Conservation (phyloP, 768 basidiomycete species). For the Suillus spraguei region DNA sequence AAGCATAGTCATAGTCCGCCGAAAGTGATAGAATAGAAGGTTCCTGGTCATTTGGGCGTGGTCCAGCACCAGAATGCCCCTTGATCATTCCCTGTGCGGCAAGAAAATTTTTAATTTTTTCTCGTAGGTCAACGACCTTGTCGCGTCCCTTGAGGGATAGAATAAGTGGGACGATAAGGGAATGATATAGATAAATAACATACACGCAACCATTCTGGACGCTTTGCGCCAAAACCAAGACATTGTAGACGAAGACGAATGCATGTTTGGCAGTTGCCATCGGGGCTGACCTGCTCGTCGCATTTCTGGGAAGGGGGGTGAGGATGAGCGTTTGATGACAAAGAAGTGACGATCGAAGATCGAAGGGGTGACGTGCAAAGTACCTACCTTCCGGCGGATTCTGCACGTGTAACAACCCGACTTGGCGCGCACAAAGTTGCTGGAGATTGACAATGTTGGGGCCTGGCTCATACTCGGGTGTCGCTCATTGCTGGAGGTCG, state of each 20-base stretch:
- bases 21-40: constrained; percentile 54
- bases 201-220: constrained; percentile 85
- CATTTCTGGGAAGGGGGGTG: constrained; percentile 69
- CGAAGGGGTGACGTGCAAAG: constrained; percentile 11
- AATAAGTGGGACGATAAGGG: neutral
- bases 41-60: constrained; percentile 58
- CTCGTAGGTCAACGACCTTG: constrained; percentile 71
- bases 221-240: constrained; percentile 82
- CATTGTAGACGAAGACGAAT: constrained; percentile 78
- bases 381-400: constrained; percentile 76
- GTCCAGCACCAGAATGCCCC: constrained; percentile 74
- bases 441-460: constrained; percentile 46
- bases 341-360: constrained; percentile 14
- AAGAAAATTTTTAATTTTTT: constrained; percentile 78
- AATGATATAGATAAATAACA: neutral
- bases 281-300: constrained; percentile 67
- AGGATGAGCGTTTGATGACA: constrained; percentile 18
- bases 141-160: constrained; percentile 55
- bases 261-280: constrained; percentile 74
- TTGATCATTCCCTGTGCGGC: constrained; percentile 89
- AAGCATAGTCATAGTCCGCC: constrained; percentile 42
- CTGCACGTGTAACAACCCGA: constrained; percentile 89
- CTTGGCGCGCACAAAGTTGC: constrained; percentile 75
- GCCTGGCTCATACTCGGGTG: constrained; percentile 43
- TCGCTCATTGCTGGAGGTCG: constrained; percentile 41